Conservation (phyloP, 768 basidiomycete genomes). For the Lactarius trivialis region DNA sequence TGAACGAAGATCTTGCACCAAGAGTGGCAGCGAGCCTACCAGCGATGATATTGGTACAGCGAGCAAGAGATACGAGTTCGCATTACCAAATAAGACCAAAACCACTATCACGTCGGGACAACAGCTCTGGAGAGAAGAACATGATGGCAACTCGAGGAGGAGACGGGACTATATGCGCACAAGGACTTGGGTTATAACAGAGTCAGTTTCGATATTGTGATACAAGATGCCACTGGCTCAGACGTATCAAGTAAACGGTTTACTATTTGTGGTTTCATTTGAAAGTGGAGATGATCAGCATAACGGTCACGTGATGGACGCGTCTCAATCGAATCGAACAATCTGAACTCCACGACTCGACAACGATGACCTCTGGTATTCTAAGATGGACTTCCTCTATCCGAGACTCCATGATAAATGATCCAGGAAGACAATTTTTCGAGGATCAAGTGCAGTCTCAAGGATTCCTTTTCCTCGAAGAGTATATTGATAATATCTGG, state of each 20-base stretch:
- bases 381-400: conserved; percentile 63
- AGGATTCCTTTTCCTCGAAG: conserved; percentile 74
- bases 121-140: conserved; percentile 83
- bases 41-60: not conserved
- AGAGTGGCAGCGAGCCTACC: conserved; percentile 85
- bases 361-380: conserved; percentile 38
- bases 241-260: not conserved
- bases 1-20: conserved; percentile 81
- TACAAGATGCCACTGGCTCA: not conserved
- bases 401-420: conserved; percentile 60
- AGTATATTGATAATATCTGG: conserved; percentile 68
- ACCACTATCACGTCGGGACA: conserved; percentile 77
- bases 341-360: not conserved
- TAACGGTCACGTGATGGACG: conserved; percentile 15
- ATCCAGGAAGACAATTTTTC: conserved; percentile 63
- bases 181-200: conserved; percentile 6
- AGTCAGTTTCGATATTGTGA: not conserved
- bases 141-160: conserved; percentile 33
- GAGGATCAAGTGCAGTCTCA: conserved; percentile 68
- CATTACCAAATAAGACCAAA: conserved; percentile 81
- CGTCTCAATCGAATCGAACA: not conserved
- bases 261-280: not conserved
- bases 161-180: not conserved
- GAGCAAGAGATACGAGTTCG: not conserved
- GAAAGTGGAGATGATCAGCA: not conserved